A percentile compares a stretch with the other conserved stretches of the same genome.
phyloP scores from a whole-genome alignment of 805 yeast species.

The Novakomyces olei region DNA sequence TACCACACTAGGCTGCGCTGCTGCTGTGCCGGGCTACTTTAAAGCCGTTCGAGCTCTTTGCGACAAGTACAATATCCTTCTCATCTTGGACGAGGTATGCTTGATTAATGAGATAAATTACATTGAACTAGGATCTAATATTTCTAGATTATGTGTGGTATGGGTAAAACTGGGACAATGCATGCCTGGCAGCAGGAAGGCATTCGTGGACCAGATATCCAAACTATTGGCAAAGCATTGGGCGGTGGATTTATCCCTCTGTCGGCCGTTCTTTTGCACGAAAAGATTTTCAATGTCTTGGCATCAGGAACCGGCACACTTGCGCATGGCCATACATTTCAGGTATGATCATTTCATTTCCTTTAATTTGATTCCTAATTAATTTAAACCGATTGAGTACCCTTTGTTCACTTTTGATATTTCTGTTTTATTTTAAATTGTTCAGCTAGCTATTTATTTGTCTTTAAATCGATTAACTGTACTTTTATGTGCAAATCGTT shows the following conservation, averaged over 20 bases:
- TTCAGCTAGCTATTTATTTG: too few relatives aligned
- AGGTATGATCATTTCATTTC: too few relatives aligned
- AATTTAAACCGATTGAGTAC: too few relatives aligned
- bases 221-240: slow-evolving; percentile 28
- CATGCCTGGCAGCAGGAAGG: slow-evolving; percentile 27
- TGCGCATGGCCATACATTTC: too few relatives aligned
- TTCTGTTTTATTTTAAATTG: too few relatives aligned
- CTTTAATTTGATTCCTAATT: too few relatives aligned
- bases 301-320: slow-evolving; percentile 19
- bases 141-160: slow-evolving; percentile 39
- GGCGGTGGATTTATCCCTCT: slow-evolving; percentile 30
- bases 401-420: too few relatives aligned
- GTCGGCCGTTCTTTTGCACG: slow-evolving; percentile 21
- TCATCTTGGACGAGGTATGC: slow-evolving; percentile 34
- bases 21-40: slow-evolving; percentile 18
- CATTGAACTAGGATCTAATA: too few relatives aligned
- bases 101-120: too few relatives aligned
- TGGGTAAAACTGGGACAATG: slow-evolving; percentile 29
- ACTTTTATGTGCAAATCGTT: too few relatives aligned
- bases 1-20: neutral
- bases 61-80: slow-evolving; percentile 28
- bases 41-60: slow-evolving; percentile 26
- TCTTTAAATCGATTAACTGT: too few relatives aligned
- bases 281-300: neutral
- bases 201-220: slow-evolving; percentile 27